Percentiles rank a stretch among this genome's conserved stretches.
phyloP scores from a whole-genome alignment of 2,329 filamentous ascomycete genomes.

The Colletotrichum musicola region DNA sequence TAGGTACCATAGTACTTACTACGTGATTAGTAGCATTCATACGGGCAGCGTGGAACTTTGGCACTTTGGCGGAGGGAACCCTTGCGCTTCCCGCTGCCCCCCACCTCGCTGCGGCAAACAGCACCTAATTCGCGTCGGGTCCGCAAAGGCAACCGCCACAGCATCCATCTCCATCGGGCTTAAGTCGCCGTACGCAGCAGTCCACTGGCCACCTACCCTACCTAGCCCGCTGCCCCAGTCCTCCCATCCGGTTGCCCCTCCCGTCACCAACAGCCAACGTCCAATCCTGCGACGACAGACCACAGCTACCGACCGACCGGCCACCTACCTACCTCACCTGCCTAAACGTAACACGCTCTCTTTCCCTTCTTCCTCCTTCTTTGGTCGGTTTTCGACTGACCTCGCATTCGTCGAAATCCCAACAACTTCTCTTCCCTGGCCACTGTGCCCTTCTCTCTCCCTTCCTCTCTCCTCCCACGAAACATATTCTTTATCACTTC shows the following conservation, averaged over 20 bases:
- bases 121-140: constrained; percentile 13
- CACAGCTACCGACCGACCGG: constrained; percentile 30
- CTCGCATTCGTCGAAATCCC: constrained; percentile 22
- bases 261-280: constrained; percentile 27
- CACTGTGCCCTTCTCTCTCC: neutral
- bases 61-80: constrained; percentile 9
- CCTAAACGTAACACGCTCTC: constrained; percentile 1
- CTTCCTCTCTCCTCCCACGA: neutral
- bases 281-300: constrained; percentile 30
- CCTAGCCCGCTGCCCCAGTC: neutral
- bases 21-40: no score
- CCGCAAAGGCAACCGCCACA: constrained; percentile 13
- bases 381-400: constrained; percentile 3
- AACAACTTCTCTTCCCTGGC: constrained; percentile 15
- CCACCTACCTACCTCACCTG: constrained; percentile 13
- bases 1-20: no score
- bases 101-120: constrained; percentile 19
- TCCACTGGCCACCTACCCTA: neutral
- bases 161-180: neutral
- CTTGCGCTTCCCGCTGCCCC: constrained; percentile 11
- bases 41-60: no score
- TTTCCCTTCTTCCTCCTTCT: constrained; percentile 10
- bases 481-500: neutral
- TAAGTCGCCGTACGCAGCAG: neutral
- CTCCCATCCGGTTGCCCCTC: constrained; percentile 25